Conservation (phyloP, 768 basidiomycete species). For the Amanita muscaria region DNA sequence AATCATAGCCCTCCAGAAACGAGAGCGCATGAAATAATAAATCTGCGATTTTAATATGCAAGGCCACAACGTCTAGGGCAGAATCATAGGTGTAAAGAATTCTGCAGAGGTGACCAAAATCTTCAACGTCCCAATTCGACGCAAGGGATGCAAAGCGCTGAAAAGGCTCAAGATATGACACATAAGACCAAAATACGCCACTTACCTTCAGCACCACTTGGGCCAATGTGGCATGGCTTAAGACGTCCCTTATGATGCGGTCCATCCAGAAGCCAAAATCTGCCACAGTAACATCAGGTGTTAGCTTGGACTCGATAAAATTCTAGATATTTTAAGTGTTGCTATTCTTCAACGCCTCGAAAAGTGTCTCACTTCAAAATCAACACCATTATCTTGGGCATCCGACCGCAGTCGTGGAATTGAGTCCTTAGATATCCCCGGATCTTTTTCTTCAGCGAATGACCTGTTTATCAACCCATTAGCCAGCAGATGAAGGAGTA, state of each 20-base stretch:
- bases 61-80: constrained; percentile 58
- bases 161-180: background rate
- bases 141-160: constrained; percentile 55
- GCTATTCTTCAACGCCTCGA: constrained; percentile 1
- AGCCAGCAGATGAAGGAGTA: constrained; percentile 47
- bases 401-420: constrained; percentile 45
- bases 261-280: constrained; percentile 32
- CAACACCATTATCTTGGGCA: constrained; percentile 49
- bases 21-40: constrained; percentile 54
- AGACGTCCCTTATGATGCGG: constrained; percentile 46
- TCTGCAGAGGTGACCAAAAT: constrained; percentile 63
- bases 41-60: constrained; percentile 58
- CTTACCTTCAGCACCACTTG: constrained; percentile 49
- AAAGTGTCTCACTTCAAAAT: constrained; percentile 41
- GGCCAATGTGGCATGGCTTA: constrained; percentile 50
- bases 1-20: constrained; percentile 67
- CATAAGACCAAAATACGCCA: constrained; percentile 13
- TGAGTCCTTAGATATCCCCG: constrained; percentile 39
- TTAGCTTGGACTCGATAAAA: constrained; percentile 52
- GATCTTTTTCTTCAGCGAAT: constrained; percentile 44
- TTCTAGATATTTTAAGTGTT: constrained; percentile 11
- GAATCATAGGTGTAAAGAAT: constrained; percentile 49
- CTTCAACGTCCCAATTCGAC: constrained; percentile 52
- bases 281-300: constrained; percentile 34
- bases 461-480: constrained; percentile 46